Evolutionary conservation across 306 rosid species (phyloP).

Genomic region (Quercus agrifolia): DNA sequence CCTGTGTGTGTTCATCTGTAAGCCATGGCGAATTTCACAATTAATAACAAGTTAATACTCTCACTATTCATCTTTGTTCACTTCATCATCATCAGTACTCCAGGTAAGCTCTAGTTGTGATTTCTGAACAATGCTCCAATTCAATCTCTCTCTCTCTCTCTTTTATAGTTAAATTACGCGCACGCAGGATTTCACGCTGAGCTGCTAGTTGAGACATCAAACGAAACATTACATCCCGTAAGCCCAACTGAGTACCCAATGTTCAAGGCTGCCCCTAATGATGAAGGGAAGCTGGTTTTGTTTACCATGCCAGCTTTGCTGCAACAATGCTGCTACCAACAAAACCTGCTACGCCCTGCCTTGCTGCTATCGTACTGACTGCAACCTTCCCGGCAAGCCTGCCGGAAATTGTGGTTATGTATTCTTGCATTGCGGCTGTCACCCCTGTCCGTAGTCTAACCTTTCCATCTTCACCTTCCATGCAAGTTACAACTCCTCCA

Average conservation of each 20-base stretch:
- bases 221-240: neutral
- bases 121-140: neutral
- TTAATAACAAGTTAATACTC: neutral
- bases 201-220: neutral
- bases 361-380: constrained; percentile 36
- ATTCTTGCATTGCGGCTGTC: constrained; percentile 30
- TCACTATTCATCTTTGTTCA: constrained; percentile 3
- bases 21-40: constrained; percentile 8
- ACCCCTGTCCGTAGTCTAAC: constrained; percentile 5
- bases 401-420: constrained; percentile 31
- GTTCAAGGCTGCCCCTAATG: neutral
- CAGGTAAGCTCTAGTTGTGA: neutral
- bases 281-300: constrained; percentile 21
- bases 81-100: neutral
- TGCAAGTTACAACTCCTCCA: neutral
- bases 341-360: constrained; percentile 23
- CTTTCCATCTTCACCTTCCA: neutral
- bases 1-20: neutral
- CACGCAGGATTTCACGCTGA: neutral
- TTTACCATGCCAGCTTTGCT: constrained; percentile 30
- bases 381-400: constrained; percentile 40
- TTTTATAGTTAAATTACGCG: neutral
- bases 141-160: neutral
- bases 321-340: constrained; percentile 14
- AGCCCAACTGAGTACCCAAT: constrained; percentile 12